Base-by-base conservation (phyloP, 305 asterid genomes). In the Ruellia speciosa region DNA sequence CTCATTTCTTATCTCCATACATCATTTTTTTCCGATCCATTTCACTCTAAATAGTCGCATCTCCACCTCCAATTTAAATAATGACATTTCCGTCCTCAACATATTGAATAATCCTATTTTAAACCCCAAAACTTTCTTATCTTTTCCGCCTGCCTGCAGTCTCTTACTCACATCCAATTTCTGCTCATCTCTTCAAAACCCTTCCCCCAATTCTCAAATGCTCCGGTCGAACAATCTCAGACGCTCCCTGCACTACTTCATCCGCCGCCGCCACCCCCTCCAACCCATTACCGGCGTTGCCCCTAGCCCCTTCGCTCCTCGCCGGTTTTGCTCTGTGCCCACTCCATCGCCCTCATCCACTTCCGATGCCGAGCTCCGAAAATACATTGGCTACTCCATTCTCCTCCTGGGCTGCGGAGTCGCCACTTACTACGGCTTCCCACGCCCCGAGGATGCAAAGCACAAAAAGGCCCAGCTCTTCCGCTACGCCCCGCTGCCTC, bases 401-500 rank as follows among this genome's bases (percentile, higher is more conserved):
- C 97, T 88, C 68, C 63, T 88, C 66, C 71, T 88, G 41, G 93
- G 84, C 55, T 82, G 89, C 74, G 97, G 86, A 63, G 92, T 73
- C 67, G 85, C 86, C 60, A 92, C 96, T 19, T 92, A 92, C 79
- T 88, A 82, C 78, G 82, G 96, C 33, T 92, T 84, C 79, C 99
- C 97, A 7, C 78, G 86, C 62, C 77, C 96, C 7, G 90, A 75
- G 52, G 51, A 79, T 66, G 94, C 96, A 54, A 86, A 78, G 72
- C 89, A 88, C 79, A 92, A 88, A 49, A 82, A 75, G 53, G 96
- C 96, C 34, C 94, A 92, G 37, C 81, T 84, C 62, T 92, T 92
- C 76, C 93, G 94, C 37, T 92, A 88, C 77, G 94, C 95, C 34
- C 95, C 99, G 0, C 80, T 92, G 0, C 97, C 97, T 0, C 78